A percentile compares a stretch with the other conserved stretches of the same genome.
These are phyloP conservation scores for Microbotryum violaceum DNA, from an alignment of 1,284 basidiomycete genomes.

Conservation along the genomic window DNA sequence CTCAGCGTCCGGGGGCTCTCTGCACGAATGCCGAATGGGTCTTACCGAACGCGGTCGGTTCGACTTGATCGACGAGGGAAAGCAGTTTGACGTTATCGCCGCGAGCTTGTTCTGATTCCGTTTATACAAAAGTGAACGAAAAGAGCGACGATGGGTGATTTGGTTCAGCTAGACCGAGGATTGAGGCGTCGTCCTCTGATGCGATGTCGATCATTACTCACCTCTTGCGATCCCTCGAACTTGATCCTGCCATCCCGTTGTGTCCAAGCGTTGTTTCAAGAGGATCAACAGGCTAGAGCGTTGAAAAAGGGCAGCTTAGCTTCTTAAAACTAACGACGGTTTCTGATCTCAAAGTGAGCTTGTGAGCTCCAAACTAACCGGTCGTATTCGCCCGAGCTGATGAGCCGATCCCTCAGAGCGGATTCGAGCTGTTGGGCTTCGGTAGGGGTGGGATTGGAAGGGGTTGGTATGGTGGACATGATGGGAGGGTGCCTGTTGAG, in stretches of 20 bases:
- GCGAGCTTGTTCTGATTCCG: conserved; percentile 16
- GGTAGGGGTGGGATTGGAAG: neutral
- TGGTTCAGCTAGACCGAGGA: too few species aligned
- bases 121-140: neutral
- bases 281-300: conserved; percentile 12
- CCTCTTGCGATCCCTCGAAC: conserved; percentile 23
- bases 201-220: neutral
- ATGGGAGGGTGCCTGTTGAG: too few species aligned
- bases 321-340: too few species aligned
- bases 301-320: fast-evolving
- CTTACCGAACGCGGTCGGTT: conserved; percentile 19
- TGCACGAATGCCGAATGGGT: too few species aligned
- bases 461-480: too few species aligned
- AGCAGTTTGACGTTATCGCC: conserved; percentile 18
- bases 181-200: neutral
- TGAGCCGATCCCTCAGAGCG: conserved; percentile 13
- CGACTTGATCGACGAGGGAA: conserved; percentile 10
- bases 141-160: neutral
- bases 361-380: conserved; percentile 1
- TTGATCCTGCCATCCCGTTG: conserved; percentile 17
- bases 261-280: conserved; percentile 9
- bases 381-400: conserved; percentile 28
- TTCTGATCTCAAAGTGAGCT: neutral
- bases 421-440: conserved; percentile 11
- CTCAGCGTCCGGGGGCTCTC: too few species aligned